Percentiles rank a stretch among this genome's conserved stretches.
Conservation (phyloP, 1,284 basidiomycete genomes). For the Ganoderma resinaceum region DNA sequence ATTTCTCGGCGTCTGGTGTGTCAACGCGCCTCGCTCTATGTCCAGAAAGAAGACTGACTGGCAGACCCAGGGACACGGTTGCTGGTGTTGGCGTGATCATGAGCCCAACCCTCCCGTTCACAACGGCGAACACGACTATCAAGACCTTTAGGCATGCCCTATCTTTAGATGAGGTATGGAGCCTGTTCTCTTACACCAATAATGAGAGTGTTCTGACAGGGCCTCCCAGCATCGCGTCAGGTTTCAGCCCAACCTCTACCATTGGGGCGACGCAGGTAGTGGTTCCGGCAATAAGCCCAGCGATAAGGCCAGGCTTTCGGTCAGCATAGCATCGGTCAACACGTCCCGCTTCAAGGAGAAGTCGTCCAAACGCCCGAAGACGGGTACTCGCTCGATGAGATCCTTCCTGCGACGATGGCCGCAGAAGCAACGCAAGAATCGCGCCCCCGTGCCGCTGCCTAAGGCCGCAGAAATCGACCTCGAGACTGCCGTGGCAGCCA, state of each 20-base stretch:
- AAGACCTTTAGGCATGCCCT: conserved; percentile 52
- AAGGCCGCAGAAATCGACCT: conserved; percentile 11
- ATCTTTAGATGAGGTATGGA: conserved; percentile 48
- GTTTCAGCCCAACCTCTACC: conserved; percentile 45
- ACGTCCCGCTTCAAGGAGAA: conserved; percentile 1
- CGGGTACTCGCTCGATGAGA: background rate
- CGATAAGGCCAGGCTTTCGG: background rate
- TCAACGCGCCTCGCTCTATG: background rate
- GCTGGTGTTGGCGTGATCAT: conserved; percentile 47
- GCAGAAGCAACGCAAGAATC: background rate
- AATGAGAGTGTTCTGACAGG: background rate
- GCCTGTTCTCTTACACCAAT: background rate
- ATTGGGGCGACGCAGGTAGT: conserved; percentile 20
- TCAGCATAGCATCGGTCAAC: background rate
- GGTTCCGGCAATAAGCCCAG: background rate
- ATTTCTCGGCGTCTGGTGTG: conserved; percentile 51
- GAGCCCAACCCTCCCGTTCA: conserved; percentile 49
- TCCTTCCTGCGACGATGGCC: conserved; percentile 10
- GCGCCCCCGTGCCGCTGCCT: background rate
- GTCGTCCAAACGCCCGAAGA: conserved; percentile 1
- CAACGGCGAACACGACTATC: conserved; percentile 46
- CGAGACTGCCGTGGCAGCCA: conserved; percentile 4
- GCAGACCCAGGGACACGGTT: conserved; percentile 44
- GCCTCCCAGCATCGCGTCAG: conserved; percentile 42
- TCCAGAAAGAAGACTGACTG: background rate